Conservation (phyloP, 2,329 filamentous ascomycete genomes). For the Amylocarpus encephaloides region DNA sequence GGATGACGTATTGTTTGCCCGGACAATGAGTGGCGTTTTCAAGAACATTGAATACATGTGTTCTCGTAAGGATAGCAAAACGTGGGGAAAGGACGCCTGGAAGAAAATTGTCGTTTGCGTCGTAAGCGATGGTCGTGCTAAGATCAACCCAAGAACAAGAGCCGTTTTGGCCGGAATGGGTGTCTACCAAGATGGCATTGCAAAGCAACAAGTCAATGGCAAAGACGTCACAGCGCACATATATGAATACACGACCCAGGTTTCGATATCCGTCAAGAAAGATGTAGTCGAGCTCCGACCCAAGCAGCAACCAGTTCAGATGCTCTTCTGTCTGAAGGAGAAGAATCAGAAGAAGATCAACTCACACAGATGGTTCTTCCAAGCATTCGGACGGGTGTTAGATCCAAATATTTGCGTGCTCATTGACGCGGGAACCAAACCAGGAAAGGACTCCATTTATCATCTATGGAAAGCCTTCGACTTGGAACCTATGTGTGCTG, state of each 20-base stretch:
- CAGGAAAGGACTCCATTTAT: constrained; percentile 91
- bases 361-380: constrained; percentile 98
- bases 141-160: constrained; percentile 89
- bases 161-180: constrained; percentile 88
- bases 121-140: constrained; percentile 91
- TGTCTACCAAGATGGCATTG: constrained; percentile 96
- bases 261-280: constrained; percentile 83
- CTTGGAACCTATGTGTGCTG: constrained; percentile 93
- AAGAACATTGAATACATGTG: constrained; percentile 99
- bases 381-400: constrained; percentile 85
- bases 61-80: constrained; percentile 85
- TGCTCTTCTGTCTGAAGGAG: constrained; percentile 97
- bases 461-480: constrained; percentile 99
- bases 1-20: constrained; percentile 89
- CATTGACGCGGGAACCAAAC: constrained; percentile 91
- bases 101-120: constrained; percentile 99
- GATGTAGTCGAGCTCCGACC: constrained; percentile 78
- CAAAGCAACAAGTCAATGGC: constrained; percentile 93
- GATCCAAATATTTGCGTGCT: constrained; percentile 96
- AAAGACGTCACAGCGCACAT: constrained; percentile 97
- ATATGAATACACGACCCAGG: constrained; percentile 89
- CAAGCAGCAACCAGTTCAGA: constrained; percentile 85
- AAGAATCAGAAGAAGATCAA: constrained; percentile 99
- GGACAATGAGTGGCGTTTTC: constrained; percentile 94
- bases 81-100: constrained; percentile 97